Conservation (phyloP, 805 yeast species). For the Hanseniaspora clermontiae region DNA sequence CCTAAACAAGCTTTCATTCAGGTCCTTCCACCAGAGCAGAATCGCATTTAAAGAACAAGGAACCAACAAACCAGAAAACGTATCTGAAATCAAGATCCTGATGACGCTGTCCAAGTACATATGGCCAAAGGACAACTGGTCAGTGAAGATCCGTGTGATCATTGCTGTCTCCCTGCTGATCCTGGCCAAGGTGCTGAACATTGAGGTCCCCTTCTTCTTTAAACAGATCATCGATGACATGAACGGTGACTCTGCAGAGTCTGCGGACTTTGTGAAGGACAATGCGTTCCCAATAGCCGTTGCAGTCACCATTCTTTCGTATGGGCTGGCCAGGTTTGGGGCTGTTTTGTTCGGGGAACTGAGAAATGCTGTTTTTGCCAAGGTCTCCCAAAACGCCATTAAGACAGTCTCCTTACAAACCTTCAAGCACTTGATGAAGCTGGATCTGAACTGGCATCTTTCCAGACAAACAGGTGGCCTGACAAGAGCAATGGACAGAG, state of each 20-base stretch:
- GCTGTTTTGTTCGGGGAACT: conserved; percentile 89
- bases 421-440: conserved; percentile 64
- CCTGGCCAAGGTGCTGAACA: conserved; percentile 73
- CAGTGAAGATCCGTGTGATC: conserved; percentile 60
- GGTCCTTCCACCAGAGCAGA: not conserved
- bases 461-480: conserved; percentile 90
- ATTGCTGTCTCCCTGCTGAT: conserved; percentile 63
- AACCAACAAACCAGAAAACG: conserved; percentile 20
- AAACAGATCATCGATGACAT: conserved; percentile 77
- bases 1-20: not conserved
- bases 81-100: conserved; percentile 40
- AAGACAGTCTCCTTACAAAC: conserved; percentile 80
- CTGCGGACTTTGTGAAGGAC: conserved; percentile 40
- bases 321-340: conserved; percentile 90
- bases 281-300: conserved; percentile 43
- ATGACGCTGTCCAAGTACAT: conserved; percentile 53
- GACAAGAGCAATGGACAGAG: conserved; percentile 92
- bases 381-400: conserved; percentile 90
- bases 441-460: conserved; percentile 83
- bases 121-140: conserved; percentile 66
- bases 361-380: conserved; percentile 88
- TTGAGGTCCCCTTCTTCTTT: conserved; percentile 92
- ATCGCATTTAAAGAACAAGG: not conserved
- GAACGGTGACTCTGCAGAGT: conserved; percentile 75
- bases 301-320: conserved; percentile 62